Evolutionary conservation across 345 rosid species (phyloP).

Genomic region (Eucalyptus sp.): DNA sequence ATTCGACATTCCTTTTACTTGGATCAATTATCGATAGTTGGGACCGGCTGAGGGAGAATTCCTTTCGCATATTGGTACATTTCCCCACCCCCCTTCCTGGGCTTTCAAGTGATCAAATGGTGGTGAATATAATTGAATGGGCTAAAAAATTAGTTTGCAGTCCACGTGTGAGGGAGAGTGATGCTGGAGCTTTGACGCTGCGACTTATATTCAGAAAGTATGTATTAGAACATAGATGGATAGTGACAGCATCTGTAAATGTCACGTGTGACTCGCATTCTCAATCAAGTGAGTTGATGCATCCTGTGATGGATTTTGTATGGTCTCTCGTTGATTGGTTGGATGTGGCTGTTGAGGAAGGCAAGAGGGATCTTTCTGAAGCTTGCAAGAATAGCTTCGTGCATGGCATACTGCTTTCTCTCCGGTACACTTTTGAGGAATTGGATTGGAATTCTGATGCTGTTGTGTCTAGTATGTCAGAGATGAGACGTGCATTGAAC

Average conservation of each 20-base stretch:
- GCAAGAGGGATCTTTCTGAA: conserved; percentile 70
- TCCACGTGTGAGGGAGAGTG: conserved; percentile 98
- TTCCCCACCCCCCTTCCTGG: conserved; percentile 96
- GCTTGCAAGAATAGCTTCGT: conserved; percentile 90
- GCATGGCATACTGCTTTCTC: conserved; percentile 80
- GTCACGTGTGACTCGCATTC: conserved; percentile 31
- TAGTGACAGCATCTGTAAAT: conserved; percentile 43
- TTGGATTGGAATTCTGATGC: conserved; percentile 78
- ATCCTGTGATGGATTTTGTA: conserved; percentile 68
- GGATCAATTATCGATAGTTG: conserved; percentile 96
- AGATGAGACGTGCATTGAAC: conserved; percentile 59
- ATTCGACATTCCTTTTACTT: conserved; percentile 64
- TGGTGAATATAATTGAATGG: conserved; percentile 57
- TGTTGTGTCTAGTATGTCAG: conserved; percentile 41
- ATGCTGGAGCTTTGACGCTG: conserved; percentile 79
- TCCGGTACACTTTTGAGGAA: conserved; percentile 94
- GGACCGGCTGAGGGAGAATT: conserved; percentile 87
- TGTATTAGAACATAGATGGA: conserved; percentile 79
- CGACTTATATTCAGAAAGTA: conserved; percentile 87
- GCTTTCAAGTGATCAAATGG: conserved; percentile 58
- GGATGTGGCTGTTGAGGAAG: conserved; percentile 55
- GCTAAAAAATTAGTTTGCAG: conserved; percentile 83
- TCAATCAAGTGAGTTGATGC: conserved; percentile 7
- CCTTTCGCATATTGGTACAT: conserved; percentile 76
- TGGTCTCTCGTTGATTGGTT: conserved; percentile 73